A percentile compares a stretch with the other conserved stretches of the same genome.
Conservation (phyloP, 495 filamentous ascomycete species). For the Hypoxylon fragiforme region DNA sequence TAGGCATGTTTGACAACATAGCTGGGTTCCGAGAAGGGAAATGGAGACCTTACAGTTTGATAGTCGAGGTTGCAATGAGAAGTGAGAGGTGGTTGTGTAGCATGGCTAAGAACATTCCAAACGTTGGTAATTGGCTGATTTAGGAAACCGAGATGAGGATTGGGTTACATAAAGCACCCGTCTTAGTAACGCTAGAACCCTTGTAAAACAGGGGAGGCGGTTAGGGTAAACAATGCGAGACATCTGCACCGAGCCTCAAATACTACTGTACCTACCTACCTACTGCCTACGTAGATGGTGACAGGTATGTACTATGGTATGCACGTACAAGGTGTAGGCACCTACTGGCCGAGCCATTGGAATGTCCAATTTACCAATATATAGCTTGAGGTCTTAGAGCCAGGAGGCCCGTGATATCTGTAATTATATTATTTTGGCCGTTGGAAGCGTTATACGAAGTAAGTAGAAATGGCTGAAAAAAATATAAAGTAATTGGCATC, state of each 20-base stretch:
- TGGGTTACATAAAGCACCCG: not conserved
- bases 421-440: not conserved
- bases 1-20: conserved; percentile 13
- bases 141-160: not conserved
- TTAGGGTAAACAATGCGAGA: conserved; percentile 14
- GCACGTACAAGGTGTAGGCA: no score
- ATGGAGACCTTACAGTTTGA: conserved; percentile 21
- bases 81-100: not conserved
- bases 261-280: no score
- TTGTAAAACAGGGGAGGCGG: conserved; percentile 31
- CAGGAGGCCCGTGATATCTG: not conserved
- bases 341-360: conserved; percentile 17
- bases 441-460: no score
- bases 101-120: conserved; percentile 27
- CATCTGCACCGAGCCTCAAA: conserved; percentile 31
- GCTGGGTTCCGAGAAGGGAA: conserved; percentile 3
- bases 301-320: no score
- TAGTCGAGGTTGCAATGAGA: conserved; percentile 4
- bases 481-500: no score
- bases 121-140: conserved; percentile 17
- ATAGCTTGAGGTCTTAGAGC: not conserved
- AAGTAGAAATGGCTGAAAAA: not conserved
- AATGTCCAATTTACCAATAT: conserved; percentile 8
- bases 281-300: no score
- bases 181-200: conserved; percentile 10